A percentile compares a stretch with the other conserved stretches of the same genome.
phyloP scores from a whole-genome alignment of 805 yeast species.

The Ogataea dorogensis region DNA sequence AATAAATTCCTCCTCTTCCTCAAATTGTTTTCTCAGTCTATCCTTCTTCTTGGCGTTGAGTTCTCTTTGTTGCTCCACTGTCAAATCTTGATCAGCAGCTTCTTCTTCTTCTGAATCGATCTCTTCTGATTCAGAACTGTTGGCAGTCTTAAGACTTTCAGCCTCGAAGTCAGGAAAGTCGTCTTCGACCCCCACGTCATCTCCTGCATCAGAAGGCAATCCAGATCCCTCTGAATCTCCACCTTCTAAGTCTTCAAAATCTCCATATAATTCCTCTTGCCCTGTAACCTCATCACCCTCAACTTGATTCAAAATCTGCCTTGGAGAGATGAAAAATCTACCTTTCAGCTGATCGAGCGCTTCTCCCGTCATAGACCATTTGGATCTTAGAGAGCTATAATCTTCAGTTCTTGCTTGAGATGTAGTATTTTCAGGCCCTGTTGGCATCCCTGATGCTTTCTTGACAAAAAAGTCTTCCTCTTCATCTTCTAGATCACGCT shows the following conservation, averaged over 20 bases:
- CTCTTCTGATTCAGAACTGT: conserved; percentile 34
- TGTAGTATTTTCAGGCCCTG: conserved; percentile 28
- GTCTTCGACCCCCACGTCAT: conserved; percentile 35
- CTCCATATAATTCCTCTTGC: conserved; percentile 51
- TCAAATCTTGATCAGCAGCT: conserved; percentile 32
- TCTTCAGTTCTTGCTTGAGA: conserved; percentile 38
- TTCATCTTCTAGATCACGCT: conserved; percentile 44
- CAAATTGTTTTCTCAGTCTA: conserved; percentile 83
- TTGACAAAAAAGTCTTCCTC: conserved; percentile 59
- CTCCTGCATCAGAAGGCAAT: conserved; percentile 27
- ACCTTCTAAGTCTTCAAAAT: conserved; percentile 32
- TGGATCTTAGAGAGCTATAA: conserved; percentile 43
- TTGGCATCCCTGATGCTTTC: conserved; percentile 28
- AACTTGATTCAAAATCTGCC: conserved; percentile 31
- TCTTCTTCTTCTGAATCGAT: conserved; percentile 43
- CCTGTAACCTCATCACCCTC: conserved; percentile 39
- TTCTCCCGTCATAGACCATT: conserved; percentile 40
- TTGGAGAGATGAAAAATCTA: conserved; percentile 57
- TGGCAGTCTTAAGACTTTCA: conserved; percentile 45
- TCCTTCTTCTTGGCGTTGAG: conserved; percentile 88
- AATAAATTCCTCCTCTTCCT: conserved; percentile 73
- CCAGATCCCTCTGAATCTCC: conserved; percentile 33
- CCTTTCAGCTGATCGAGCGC: conserved; percentile 42
- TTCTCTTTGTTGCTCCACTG: conserved; percentile 74
- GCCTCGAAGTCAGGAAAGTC: conserved; percentile 57